Percentiles rank a stretch among this genome's conserved stretches.
Conservation (phyloP, 2,329 filamentous ascomycete genomes). For the Lithohypha guttulata region DNA sequence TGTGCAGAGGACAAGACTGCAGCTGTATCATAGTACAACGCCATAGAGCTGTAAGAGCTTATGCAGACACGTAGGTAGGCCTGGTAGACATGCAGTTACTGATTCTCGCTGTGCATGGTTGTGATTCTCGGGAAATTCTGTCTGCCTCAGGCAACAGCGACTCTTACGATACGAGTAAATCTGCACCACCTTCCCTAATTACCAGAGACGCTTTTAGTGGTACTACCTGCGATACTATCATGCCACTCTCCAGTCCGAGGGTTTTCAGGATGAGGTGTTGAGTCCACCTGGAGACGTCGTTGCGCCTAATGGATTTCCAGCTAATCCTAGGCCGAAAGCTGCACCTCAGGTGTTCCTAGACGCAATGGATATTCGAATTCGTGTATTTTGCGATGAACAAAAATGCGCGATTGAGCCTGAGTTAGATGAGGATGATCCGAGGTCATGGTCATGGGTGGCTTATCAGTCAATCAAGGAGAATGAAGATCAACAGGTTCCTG, state of each 20-base stretch:
- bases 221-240: too few relatives aligned
- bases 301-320: slow-evolving; percentile 20
- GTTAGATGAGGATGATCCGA: slow-evolving; percentile 66
- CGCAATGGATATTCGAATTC: slow-evolving; percentile 47
- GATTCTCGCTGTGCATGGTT: too few relatives aligned
- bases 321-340: slow-evolving; percentile 13
- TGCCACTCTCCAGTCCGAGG: background rate
- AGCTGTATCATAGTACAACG: slow-evolving; percentile 86
- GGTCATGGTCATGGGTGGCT: slow-evolving; percentile 78
- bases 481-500: slow-evolving; percentile 37
- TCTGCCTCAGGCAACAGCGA: too few relatives aligned
- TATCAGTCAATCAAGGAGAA: slow-evolving; percentile 57
- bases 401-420: slow-evolving; percentile 54
- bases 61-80: too few relatives aligned
- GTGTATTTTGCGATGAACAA: slow-evolving; percentile 50
- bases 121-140: too few relatives aligned
- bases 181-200: background rate
- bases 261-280: background rate
- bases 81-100: too few relatives aligned
- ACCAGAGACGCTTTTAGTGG: background rate
- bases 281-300: slow-evolving; percentile 16
- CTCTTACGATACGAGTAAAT: background rate
- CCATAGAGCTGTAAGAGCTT: too few relatives aligned
- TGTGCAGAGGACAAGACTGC: slow-evolving; percentile 50
- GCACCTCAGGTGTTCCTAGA: slow-evolving; percentile 47